phyloP scores from a whole-genome alignment of 192 early-diverging fungal species.

The Backusella sp. region DNA sequence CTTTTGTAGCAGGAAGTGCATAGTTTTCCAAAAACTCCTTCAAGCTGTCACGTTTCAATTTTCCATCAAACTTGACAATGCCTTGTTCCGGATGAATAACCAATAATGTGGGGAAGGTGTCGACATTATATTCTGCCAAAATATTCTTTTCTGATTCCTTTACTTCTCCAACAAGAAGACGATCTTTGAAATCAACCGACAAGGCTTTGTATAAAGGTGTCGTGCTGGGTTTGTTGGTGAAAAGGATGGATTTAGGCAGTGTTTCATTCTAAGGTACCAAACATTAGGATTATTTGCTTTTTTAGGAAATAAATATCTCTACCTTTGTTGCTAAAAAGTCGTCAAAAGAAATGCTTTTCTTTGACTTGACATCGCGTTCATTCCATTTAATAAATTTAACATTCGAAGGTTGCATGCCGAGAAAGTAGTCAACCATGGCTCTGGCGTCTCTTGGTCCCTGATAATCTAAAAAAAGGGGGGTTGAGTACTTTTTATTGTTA shows the following conservation, averaged over 20 bases:
- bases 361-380: constrained; percentile 42
- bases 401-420: constrained; percentile 62
- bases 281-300: background rate
- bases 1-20: constrained; percentile 39
- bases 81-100: constrained; percentile 55
- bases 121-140: constrained; percentile 56
- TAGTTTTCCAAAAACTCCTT: constrained; percentile 64
- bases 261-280: constrained; percentile 38
- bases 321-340: constrained; percentile 59
- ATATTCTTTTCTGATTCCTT: constrained; percentile 48
- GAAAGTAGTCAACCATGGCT: constrained; percentile 67
- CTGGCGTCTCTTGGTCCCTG: constrained; percentile 71
- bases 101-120: constrained; percentile 65
- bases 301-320: constrained; percentile 9
- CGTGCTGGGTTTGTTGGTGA: constrained; percentile 73
- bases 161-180: constrained; percentile 74
- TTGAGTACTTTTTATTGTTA: background rate
- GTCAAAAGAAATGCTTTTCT: constrained; percentile 52
- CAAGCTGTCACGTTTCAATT: constrained; percentile 62
- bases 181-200: constrained; percentile 68
- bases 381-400: constrained; percentile 39
- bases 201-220: constrained; percentile 87
- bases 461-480: constrained; percentile 54
- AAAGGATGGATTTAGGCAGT: constrained; percentile 72
- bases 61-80: constrained; percentile 58